Evolutionary conservation across 768 basidiomycete genomes (phyloP), one percentile per base, ranked within the genome.

Genomic region (Phanerochaete sordida): DNA sequence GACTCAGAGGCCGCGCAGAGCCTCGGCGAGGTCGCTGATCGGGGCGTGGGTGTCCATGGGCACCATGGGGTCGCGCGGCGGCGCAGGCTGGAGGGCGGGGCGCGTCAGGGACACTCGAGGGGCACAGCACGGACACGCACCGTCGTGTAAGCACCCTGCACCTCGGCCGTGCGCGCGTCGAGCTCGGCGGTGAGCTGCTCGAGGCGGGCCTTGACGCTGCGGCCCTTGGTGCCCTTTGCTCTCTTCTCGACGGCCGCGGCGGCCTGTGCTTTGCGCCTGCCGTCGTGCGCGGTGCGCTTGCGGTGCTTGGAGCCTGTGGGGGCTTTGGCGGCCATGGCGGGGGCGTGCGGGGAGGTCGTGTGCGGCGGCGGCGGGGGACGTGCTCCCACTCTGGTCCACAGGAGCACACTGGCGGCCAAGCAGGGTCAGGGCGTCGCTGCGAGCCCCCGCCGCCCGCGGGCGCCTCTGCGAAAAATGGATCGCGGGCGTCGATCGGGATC

Each of bases 1-100:
- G 6, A 8, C 35, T 58, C 45, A 62, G 47, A 62, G 45, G 11
- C 61, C 61, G 28, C 61, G 61, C 51, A 62, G 28, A 28, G 57
- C 61, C 19, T 62, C 61, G n/a, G 61, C 52, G 28, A 62, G 57
- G 46, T 59, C 61, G 24, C 57, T 43, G 21, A 39, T 19, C 33
- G 37, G 43, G 30, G 46, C 16, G 2, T 59, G 37, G 11, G 43
- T 39, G 13, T 27, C 27, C 26, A n/a, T 43, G 23, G 58, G 19
- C 19, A 8, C 21, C 26, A 44, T 11, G 19, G 26, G 19, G 35
- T 23, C 21, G 30, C 21, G 30, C 19, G 47, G 24, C 45, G 35
- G 21, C 12, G 15, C 12, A 23, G 16, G n/a, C 57, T 49, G 21
- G 4, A 26, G 13, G 28, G 12, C 7, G 19, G 35, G 19, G 2